phyloP scores from a whole-genome alignment of 2,329 filamentous ascomycete genomes.

The Ophiosphaerella korrae region DNA sequence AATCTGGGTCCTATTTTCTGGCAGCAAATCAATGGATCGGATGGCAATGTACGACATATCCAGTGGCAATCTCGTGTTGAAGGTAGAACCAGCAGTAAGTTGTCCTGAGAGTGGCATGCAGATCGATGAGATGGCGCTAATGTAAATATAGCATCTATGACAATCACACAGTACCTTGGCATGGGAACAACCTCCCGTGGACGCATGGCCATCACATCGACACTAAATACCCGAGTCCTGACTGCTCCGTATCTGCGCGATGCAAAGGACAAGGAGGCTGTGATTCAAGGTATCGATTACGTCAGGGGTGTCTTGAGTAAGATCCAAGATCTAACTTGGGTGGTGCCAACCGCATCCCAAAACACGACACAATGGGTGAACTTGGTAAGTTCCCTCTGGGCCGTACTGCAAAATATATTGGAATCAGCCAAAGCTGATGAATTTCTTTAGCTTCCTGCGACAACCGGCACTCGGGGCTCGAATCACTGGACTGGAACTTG shows the following conservation, averaged over 20 bases:
- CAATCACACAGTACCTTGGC: slow-evolving; percentile 61
- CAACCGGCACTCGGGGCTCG: slow-evolving; percentile 38
- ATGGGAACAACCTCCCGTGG: slow-evolving; percentile 65
- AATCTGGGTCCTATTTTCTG: slow-evolving; percentile 66
- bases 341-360: slow-evolving; percentile 54
- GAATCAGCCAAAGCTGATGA: not conserved
- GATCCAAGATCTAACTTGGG: slow-evolving; percentile 59
- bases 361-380: slow-evolving; percentile 61
- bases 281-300: slow-evolving; percentile 65
- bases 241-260: slow-evolving; percentile 63
- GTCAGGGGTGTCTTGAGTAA: slow-evolving; percentile 58
- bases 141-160: slow-evolving; percentile 32
- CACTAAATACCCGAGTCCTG: slow-evolving; percentile 62
- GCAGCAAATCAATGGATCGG: slow-evolving; percentile 59
- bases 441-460: slow-evolving; percentile 21
- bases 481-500: slow-evolving; percentile 58
- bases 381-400: slow-evolving; percentile 20
- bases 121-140: slow-evolving; percentile 2
- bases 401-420: no score
- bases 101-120: slow-evolving; percentile 4
- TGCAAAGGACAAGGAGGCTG: slow-evolving; percentile 61
- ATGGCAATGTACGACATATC: slow-evolving; percentile 65
- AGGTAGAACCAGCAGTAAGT: slow-evolving; percentile 38
- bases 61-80: slow-evolving; percentile 69
- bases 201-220: slow-evolving; percentile 61